Conservation (phyloP, 257 asterid genomes). For the Fraxinus quadrangulata region DNA sequence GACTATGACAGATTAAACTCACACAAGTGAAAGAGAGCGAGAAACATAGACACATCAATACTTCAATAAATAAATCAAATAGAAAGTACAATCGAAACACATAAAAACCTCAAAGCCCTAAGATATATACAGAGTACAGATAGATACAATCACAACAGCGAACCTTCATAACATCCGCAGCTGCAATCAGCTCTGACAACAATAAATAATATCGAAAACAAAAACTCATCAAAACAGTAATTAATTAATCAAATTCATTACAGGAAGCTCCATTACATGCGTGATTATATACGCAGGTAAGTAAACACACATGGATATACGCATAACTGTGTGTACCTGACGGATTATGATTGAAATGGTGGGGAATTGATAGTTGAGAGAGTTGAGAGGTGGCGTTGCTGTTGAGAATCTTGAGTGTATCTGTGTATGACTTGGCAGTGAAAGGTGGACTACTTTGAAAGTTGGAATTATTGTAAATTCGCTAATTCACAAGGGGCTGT, state of each 20-base stretch:
- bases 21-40: not conserved
- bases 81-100: not conserved
- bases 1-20: not conserved
- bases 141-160: conserved; percentile 11
- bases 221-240: conserved; percentile 1
- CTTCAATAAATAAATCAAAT: conserved; percentile 5
- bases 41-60: conserved; percentile 3
- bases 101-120: not conserved
- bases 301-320: not conserved
- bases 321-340: conserved; percentile 11
- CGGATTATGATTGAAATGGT: conserved; percentile 9
- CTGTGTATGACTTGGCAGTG: not conserved
- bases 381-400: not conserved
- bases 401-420: not conserved
- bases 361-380: not conserved
- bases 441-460: not conserved
- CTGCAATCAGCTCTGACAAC: conserved; percentile 12
- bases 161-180: conserved; percentile 14
- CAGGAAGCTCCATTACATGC: not conserved
- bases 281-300: not conserved
- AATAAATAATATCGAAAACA: not conserved
- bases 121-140: not conserved
- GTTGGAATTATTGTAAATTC: not conserved
- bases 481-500: not conserved
- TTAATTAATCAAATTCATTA: conserved; percentile 19